Conservation (phyloP, 805 yeast genomes). For the Isabelozyma gotoi region DNA sequence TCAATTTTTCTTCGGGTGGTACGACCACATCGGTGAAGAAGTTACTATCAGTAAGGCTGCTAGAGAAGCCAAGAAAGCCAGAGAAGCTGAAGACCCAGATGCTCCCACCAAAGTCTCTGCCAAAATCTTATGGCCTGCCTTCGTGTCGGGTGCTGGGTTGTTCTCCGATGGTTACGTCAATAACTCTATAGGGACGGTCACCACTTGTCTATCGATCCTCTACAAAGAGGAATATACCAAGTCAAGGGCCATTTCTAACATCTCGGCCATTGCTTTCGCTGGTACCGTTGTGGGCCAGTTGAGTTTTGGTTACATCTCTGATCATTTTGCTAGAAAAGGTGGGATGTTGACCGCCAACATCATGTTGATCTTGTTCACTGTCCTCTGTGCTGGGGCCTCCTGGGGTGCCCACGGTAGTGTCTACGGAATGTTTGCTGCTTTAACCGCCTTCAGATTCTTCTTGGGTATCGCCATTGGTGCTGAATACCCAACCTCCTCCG, state of each 20-base stretch:
- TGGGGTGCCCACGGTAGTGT: slow-evolving; percentile 80
- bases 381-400: slow-evolving; percentile 72
- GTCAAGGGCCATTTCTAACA: slow-evolving; percentile 74
- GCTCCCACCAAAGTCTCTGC: slow-evolving; percentile 15
- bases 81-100: slow-evolving; percentile 21
- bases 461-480: slow-evolving; percentile 93
- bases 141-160: slow-evolving; percentile 88
- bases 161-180: slow-evolving; percentile 93
- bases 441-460: slow-evolving; percentile 83
- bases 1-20: slow-evolving; percentile 43
- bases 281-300: slow-evolving; percentile 91
- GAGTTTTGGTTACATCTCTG: slow-evolving; percentile 76
- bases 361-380: slow-evolving; percentile 73
- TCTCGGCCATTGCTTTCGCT: slow-evolving; percentile 84
- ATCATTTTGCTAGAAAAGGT: slow-evolving; percentile 72
- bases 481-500: slow-evolving; percentile 92
- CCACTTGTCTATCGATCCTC: slow-evolving; percentile 63
- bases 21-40: slow-evolving; percentile 41
- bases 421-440: slow-evolving; percentile 76
- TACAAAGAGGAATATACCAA: slow-evolving; percentile 63
- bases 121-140: slow-evolving; percentile 55
- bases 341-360: slow-evolving; percentile 82
- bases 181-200: slow-evolving; percentile 76
- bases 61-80: slow-evolving; percentile 12
- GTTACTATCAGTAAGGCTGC: slow-evolving; percentile 34